These are phyloP conservation scores for Aspergillus udagawae DNA, from an alignment of 2,329 filamentous ascomycete species.

Conservation along the genomic window DNA sequence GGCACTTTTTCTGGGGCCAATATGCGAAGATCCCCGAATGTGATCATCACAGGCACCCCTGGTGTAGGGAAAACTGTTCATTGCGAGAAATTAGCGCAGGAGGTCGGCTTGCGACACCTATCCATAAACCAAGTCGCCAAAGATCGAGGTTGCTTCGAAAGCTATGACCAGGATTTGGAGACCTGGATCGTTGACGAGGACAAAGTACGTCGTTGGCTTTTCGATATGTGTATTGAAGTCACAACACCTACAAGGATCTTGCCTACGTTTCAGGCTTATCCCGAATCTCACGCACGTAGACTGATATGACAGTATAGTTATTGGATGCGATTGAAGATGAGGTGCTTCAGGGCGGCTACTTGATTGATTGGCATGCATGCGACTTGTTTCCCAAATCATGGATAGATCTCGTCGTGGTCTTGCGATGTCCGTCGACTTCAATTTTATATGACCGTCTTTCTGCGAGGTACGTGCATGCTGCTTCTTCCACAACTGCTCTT, in stretches of 20 bases:
- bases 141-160: conserved; percentile 80
- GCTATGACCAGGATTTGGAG: conserved; percentile 77
- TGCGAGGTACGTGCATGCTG: conserved; percentile 52
- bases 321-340: conserved; percentile 86
- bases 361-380: conserved; percentile 98
- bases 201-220: conserved; percentile 56
- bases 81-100: conserved; percentile 73
- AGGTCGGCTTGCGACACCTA: conserved; percentile 74
- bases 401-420: conserved; percentile 91
- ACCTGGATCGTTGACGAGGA: conserved; percentile 97
- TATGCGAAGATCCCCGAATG: conserved; percentile 63
- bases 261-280: neutral
- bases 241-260: neutral
- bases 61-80: conserved; percentile 95
- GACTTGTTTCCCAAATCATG: conserved; percentile 89
- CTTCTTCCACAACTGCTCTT: neutral
- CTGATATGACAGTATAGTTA: conserved; percentile 45
- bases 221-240: neutral
- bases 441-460: conserved; percentile 80
- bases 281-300: conserved; percentile 7
- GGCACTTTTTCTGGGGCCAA: conserved; percentile 8
- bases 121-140: conserved; percentile 90
- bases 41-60: conserved; percentile 92
- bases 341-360: conserved; percentile 70
- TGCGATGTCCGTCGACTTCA: conserved; percentile 71